Evolutionary conservation across 2,329 filamentous ascomycete genomes (phyloP).

Genomic region (Chaetothyriales sp.): DNA sequence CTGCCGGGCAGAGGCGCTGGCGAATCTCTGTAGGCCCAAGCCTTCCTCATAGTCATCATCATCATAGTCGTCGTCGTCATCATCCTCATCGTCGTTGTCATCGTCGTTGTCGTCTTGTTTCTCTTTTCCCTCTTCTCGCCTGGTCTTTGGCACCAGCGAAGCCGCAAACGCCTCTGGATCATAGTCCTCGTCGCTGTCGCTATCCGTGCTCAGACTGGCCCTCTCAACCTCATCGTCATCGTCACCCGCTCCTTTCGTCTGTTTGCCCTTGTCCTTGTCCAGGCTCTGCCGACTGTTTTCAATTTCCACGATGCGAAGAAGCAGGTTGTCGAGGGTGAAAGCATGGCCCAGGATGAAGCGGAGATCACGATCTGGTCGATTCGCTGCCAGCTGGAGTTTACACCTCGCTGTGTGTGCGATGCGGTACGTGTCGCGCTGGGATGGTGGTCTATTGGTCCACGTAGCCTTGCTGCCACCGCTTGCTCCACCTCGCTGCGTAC

Average conservation of each 20-base stretch:
- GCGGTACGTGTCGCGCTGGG: constrained; percentile 5
- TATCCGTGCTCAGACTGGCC: neutral
- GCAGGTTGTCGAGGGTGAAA: constrained; percentile 14
- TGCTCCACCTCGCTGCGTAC: neutral
- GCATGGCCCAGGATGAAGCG: constrained; percentile 15
- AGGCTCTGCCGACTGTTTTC: constrained; percentile 10
- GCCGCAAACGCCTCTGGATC: neutral
- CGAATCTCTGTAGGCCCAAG: constrained; percentile 9
- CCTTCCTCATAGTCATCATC: constrained; percentile 4
- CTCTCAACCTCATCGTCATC: neutral
- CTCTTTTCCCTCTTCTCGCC: neutral
- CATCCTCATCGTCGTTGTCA: constrained; percentile 11
- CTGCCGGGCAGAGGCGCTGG: constrained; percentile 7
- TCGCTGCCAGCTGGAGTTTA: constrained; percentile 13
- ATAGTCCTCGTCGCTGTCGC: neutral
- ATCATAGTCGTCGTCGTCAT: constrained; percentile 9
- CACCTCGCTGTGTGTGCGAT: constrained; percentile 15
- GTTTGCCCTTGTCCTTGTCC: neutral
- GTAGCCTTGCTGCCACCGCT: neutral
- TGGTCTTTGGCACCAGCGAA: neutral
- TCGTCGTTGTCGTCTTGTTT: constrained; percentile 1
- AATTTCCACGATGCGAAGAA: constrained; percentile 15
- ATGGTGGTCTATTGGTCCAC: neutral
- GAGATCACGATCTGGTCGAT: constrained; percentile 13
- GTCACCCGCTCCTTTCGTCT: neutral